A percentile compares a stretch with the other conserved stretches of the same genome.
These are phyloP conservation scores for Lepidium didymum DNA, from an alignment of 345 rosid genomes.

Conservation along the genomic window DNA sequence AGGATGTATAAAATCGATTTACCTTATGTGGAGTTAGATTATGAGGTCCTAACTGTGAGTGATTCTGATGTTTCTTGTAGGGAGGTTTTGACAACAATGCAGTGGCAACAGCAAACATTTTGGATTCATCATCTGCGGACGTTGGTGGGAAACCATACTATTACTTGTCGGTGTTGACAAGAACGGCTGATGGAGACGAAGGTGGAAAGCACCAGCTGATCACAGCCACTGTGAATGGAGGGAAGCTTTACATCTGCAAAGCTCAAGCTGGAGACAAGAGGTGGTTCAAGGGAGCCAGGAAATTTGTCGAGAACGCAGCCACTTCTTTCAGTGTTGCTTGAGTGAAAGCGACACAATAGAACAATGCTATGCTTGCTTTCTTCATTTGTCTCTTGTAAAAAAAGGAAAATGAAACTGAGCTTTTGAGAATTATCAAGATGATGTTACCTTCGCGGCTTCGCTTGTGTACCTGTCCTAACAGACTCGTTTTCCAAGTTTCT, in stretches of 20 bases:
- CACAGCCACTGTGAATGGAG: slow-evolving; percentile 63
- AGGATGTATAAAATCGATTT: background rate
- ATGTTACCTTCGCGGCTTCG: slow-evolving; percentile 20
- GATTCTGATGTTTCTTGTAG: slow-evolving; percentile 29
- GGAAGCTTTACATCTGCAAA: slow-evolving; percentile 92
- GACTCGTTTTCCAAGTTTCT: background rate
- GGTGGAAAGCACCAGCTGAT: slow-evolving; percentile 91
- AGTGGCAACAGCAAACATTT: slow-evolving; percentile 86
- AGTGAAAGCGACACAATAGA: slow-evolving; percentile 11
- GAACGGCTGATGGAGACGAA: slow-evolving; percentile 98
- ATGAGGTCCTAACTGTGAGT: background rate
- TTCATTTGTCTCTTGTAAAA: slow-evolving; percentile 27
- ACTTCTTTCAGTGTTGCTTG: slow-evolving; percentile 86
- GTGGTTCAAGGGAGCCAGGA: slow-evolving; percentile 97
- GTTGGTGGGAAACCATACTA: slow-evolving; percentile 57
- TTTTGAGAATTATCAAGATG: slow-evolving; percentile 27
- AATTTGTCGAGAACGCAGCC: slow-evolving; percentile 64
- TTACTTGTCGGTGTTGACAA: slow-evolving; percentile 63
- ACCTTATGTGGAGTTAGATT: slow-evolving; percentile 2
- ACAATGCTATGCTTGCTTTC: slow-evolving; percentile 20
- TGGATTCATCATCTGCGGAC: slow-evolving; percentile 42
- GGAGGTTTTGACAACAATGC: slow-evolving; percentile 73
- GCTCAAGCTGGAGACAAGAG: slow-evolving; percentile 99
- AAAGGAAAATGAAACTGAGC: slow-evolving; percentile 20
- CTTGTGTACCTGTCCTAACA: slow-evolving; percentile 16